These are phyloP conservation scores for Euclidium syriacum DNA, from an alignment of 345 rosid genomes.

Conservation along the genomic window DNA sequence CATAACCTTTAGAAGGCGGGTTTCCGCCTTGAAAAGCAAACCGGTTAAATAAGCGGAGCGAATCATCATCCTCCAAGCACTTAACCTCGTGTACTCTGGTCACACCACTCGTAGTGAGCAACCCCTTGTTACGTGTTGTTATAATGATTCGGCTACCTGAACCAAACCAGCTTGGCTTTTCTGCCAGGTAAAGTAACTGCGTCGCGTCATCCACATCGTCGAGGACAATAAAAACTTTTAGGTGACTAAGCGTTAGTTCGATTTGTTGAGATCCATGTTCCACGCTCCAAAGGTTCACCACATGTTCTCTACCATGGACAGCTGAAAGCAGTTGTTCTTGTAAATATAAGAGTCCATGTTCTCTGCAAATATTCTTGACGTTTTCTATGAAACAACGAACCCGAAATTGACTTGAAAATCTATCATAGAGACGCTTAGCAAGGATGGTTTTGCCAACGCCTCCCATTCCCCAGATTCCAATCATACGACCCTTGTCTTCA, in stretches of 20 bases:
- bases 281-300: background rate
- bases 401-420: background rate
- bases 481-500: background rate
- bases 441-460: conserved; percentile 17
- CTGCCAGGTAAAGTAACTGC: background rate
- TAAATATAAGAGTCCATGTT: background rate
- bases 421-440: background rate
- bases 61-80: background rate
- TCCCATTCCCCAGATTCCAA: conserved; percentile 19
- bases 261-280: background rate
- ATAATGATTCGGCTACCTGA: conserved; percentile 10
- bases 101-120: background rate
- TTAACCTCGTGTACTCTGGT: background rate
- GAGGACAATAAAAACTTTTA: conserved; percentile 1
- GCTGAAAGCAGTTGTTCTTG: background rate
- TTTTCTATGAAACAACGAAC: background rate
- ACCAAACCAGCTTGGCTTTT: background rate
- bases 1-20: background rate
- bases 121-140: conserved; percentile 10
- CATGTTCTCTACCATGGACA: background rate
- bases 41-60: background rate
- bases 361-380: background rate
- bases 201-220: background rate
- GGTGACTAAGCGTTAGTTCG: background rate
- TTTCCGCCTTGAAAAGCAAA: background rate